These are phyloP conservation scores for Rhododendron mucronatum DNA, from an alignment of 148 eudicot genomes.

Conservation along the genomic window DNA sequence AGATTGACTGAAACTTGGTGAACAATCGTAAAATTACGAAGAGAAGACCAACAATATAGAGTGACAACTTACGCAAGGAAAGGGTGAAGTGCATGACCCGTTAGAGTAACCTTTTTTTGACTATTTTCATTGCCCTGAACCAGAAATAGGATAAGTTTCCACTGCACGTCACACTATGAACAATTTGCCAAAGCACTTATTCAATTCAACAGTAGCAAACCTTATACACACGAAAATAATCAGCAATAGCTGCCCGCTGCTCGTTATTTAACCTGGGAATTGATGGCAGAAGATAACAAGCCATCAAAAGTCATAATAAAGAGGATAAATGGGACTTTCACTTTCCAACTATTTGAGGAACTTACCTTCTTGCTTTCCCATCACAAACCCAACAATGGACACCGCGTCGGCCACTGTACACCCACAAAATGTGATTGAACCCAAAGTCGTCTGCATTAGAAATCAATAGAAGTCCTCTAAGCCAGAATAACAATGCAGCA, in stretches of 20 bases:
- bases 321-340: neutral
- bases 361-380: slow-evolving; percentile 88
- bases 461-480: slow-evolving; percentile 7
- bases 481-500: neutral
- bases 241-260: slow-evolving; percentile 75
- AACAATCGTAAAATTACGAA: neutral
- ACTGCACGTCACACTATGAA: neutral
- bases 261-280: slow-evolving; percentile 67
- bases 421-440: slow-evolving; percentile 91
- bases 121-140: slow-evolving; percentile 72
- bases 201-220: slow-evolving; percentile 21
- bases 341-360: neutral
- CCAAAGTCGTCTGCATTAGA: slow-evolving; percentile 76
- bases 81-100: slow-evolving; percentile 66
- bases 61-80: slow-evolving; percentile 56
- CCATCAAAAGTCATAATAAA: neutral
- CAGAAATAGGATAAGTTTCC: neutral
- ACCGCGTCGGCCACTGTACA: slow-evolving; percentile 95
- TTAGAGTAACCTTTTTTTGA: slow-evolving; percentile 55
- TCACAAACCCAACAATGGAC: slow-evolving; percentile 99
- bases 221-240: slow-evolving; percentile 76
- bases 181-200: neutral
- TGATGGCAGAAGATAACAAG: slow-evolving; percentile 10
- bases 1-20: slow-evolving; percentile 9
- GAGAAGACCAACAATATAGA: neutral